A percentile compares a stretch with the other conserved stretches of the same genome.
These are phyloP conservation scores for Cladosporium sp. DNA, from an alignment of 2,329 filamentous ascomycete species.

Conservation along the genomic window DNA sequence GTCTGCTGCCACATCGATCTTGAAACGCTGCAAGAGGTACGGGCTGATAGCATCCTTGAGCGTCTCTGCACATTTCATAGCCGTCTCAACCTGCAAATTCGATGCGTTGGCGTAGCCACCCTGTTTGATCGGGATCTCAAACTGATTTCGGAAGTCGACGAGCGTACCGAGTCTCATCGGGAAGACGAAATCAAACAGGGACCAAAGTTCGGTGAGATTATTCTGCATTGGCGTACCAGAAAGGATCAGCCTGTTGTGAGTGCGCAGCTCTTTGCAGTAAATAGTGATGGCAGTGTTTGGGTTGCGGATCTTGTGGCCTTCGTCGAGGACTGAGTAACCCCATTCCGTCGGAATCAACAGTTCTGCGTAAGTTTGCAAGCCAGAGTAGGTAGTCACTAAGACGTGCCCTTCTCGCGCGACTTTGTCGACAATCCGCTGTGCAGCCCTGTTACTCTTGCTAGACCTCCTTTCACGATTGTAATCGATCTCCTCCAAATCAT, in stretches of 20 bases:
- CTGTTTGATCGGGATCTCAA: slow-evolving; percentile 87
- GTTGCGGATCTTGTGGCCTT: slow-evolving; percentile 97
- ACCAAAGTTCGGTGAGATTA: slow-evolving; percentile 92
- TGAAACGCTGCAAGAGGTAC: slow-evolving; percentile 86
- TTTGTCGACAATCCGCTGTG: slow-evolving; percentile 72
- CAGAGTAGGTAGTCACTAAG: slow-evolving; percentile 90
- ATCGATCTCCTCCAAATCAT: slow-evolving; percentile 52
- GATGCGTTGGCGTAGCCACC: slow-evolving; percentile 94
- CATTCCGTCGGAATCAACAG: slow-evolving; percentile 77
- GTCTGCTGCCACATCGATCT: slow-evolving; percentile 88
- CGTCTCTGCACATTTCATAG: slow-evolving; percentile 87
- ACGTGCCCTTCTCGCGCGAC: slow-evolving; percentile 84
- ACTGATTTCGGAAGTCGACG: slow-evolving; percentile 82
- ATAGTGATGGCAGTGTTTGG: slow-evolving; percentile 93
- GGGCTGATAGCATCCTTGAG: slow-evolving; percentile 90
- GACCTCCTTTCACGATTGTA: slow-evolving; percentile 22
- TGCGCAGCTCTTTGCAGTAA: slow-evolving; percentile 88
- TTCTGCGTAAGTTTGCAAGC: slow-evolving; percentile 85
- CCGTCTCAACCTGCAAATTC: slow-evolving; percentile 89
- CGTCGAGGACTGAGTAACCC: slow-evolving; percentile 90
- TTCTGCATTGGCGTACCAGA: slow-evolving; percentile 98
- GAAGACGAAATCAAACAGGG: slow-evolving; percentile 93
- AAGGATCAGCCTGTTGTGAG: slow-evolving; percentile 82
- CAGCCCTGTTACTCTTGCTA: slow-evolving; percentile 59
- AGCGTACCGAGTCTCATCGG: slow-evolving; percentile 91